Evolutionary conservation across 768 basidiomycete genomes (phyloP), one percentile per base, ranked within the genome.

Genomic region (Dictyophora rubrovolvata): DNA sequence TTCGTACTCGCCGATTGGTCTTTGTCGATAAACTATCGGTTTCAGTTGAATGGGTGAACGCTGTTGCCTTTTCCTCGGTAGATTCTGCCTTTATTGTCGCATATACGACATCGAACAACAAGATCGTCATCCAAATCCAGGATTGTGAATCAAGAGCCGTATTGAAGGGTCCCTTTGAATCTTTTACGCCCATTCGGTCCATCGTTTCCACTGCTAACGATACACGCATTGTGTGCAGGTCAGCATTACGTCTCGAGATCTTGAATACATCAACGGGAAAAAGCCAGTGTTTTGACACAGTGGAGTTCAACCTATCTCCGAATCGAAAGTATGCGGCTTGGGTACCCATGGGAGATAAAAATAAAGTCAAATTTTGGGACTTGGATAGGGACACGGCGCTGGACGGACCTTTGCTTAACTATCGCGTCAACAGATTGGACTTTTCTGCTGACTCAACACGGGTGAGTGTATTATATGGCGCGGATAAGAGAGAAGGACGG

Each of bases 1-100:
- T 66, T 11, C 68, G 65, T 16, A 73, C 68, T 42, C 42, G 42
- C 11, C 42, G 10, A 28, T 28, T 7, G 28, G 7, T 28, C 28
- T 28, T 28, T 28, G 28, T 7, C 7, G 28, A 28, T 7, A 28
- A 28, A 28, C 28, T 28, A 7, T 28, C 28, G 7, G 28, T 28
- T 3, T 28, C 28, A 28, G 28, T 28, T 28, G 28, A 28, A 28
- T 28, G 28, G 28, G 2, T 42, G n/a, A 42, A 12, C 42, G 42
- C 42, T 12, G 14, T 42, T 14, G 42, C 42, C n/a, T 42, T 42
- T n/a, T 12, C 42, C 14, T 12, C 42, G 4, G 10, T n/a, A 14
- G 10, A n/a, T 9, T 12, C 12, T 4, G 14, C 12, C 12, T 42
- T 42, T n/a, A 12, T 42, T n/a, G 42, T 42, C 42, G 42, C 42